Evolutionary conservation across 768 basidiomycete genomes (phyloP).

Genomic region (Lentinula detonsa): DNA sequence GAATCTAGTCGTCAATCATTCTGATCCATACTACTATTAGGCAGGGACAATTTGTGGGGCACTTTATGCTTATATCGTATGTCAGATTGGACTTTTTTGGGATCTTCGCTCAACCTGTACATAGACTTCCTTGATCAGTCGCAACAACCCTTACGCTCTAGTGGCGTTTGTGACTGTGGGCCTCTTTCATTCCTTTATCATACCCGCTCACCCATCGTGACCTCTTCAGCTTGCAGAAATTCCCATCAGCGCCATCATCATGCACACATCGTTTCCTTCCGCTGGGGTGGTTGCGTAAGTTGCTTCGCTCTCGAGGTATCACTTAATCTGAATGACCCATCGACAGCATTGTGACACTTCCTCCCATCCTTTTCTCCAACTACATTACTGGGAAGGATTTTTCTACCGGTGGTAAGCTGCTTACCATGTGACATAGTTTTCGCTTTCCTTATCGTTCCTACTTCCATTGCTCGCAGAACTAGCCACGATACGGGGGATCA

Average conservation of each 20-base stretch:
- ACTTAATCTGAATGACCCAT: conserved; percentile 14
- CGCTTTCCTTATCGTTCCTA: not conserved
- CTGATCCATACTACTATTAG: conserved; percentile 9
- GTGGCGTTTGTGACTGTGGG: conserved; percentile 32
- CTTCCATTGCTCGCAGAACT: conserved; percentile 22
- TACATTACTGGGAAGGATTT: conserved; percentile 22
- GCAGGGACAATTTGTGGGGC: conserved; percentile 27
- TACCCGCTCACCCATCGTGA: not conserved
- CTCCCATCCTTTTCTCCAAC: conserved; percentile 29
- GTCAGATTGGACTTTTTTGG: conserved; percentile 1
- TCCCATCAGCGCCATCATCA: conserved; percentile 39
- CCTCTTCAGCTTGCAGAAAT: conserved; percentile 31
- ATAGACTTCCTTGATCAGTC: conserved; percentile 32
- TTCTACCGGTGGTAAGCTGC: conserved; percentile 22
- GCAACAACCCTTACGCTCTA: conserved; percentile 35
- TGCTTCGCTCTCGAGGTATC: not conserved
- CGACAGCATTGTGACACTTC: conserved; percentile 25
- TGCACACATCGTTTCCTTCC: conserved; percentile 28
- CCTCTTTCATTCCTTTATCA: not conserved
- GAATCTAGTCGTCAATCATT: not conserved
- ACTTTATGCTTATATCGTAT: conserved; percentile 25
- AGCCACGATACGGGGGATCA: conserved; percentile 29
- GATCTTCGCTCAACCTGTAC: not conserved
- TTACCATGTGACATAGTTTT: not conserved
- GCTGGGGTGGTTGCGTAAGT: conserved; percentile 39